Base-by-base conservation (phyloP, 1,139 yeast genomes). In the Candida freyschussii region DNA sequence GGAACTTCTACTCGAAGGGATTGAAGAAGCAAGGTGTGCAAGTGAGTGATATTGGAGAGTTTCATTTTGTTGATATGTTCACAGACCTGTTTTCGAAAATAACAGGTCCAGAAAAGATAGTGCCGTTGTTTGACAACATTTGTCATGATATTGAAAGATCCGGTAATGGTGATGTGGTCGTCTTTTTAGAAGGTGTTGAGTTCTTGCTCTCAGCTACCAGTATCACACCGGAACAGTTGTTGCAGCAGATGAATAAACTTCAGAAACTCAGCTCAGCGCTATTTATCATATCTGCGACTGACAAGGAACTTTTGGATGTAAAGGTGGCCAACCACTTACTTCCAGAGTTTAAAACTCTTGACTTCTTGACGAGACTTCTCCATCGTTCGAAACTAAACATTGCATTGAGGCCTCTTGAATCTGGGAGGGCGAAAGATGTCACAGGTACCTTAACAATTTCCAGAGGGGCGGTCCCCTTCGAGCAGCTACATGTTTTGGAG, bases 341-440 rank as follows among this genome's bases (percentile, higher is more conserved):
- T 27, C 63, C 66, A 31, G 63, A 66, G 25, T 56, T 73, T 0
- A 69, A 68, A 29, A 69, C 74, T 30, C 45, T 71, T 22, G 60
- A 65, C 3, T 75, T 72, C 38, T 26, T 49, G 6, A 27, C 34
- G 3, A 41, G 48, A 27, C 43, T 78, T 12, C 54, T 70, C 15
- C 75, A 75, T 46, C 63, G 70, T 39, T 61, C 83, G 0, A 62
- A 66, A 10, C 35, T 77, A 24, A 65, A 73, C 26, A 48, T 84
- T 10, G 64, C 70, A 18, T 54, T 84, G 27, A 70, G 72, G 42
- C 87, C 94, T 1, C 59, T 85, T 40, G 66, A 72, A 5, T 85
- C 95, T 0, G 95, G 95, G 0, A 66, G 87, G 48, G 95, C 96
- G 0, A 74, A 72, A 30, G 96, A 85, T 53, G 74, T 85, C 2